Percentiles rank a stretch among this genome's conserved stretches.
These are phyloP conservation scores for Adansonia madagascariensis DNA, from an alignment of 441 rosid species.

Conservation along the genomic window DNA sequence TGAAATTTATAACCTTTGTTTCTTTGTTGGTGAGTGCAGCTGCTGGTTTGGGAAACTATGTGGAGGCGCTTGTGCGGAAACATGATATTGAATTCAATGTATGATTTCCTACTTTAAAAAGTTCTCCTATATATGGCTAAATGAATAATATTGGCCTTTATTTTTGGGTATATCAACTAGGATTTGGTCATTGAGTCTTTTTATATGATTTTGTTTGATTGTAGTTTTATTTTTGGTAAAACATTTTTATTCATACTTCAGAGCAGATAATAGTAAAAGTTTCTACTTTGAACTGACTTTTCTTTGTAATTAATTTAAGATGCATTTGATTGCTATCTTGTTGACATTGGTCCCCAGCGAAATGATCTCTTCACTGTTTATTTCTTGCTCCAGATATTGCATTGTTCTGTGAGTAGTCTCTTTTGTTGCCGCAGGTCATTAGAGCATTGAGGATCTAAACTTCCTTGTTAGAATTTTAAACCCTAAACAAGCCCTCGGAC, in stretches of 20 bases:
- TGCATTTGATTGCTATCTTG: not conserved
- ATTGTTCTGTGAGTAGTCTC: not conserved
- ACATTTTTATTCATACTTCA: not conserved
- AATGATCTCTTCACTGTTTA: not conserved
- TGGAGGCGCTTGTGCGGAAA: conserved; percentile 88
- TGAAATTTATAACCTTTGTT: not conserved
- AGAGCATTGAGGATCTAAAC: not conserved
- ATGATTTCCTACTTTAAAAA: conserved; percentile 30
- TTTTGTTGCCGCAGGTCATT: not conserved
- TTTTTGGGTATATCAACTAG: not conserved
- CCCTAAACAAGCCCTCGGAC: not conserved
- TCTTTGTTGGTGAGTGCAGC: conserved; percentile 47
- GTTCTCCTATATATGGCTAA: not conserved
- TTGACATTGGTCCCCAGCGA: not conserved
- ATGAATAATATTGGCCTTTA: not conserved
- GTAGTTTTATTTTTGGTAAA: not conserved
- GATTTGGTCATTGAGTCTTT: not conserved
- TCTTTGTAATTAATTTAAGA: not conserved
- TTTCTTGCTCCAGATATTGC: not conserved
- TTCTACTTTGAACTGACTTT: not conserved
- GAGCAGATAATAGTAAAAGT: not conserved
- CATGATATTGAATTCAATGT: conserved; percentile 92
- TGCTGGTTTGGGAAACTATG: conserved; percentile 94
- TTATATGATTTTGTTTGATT: not conserved
- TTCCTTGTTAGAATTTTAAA: not conserved